A percentile compares a stretch with the other conserved stretches of the same genome.
Conservation (phyloP, 306 rosid species). For the Hippophae tibetana region DNA sequence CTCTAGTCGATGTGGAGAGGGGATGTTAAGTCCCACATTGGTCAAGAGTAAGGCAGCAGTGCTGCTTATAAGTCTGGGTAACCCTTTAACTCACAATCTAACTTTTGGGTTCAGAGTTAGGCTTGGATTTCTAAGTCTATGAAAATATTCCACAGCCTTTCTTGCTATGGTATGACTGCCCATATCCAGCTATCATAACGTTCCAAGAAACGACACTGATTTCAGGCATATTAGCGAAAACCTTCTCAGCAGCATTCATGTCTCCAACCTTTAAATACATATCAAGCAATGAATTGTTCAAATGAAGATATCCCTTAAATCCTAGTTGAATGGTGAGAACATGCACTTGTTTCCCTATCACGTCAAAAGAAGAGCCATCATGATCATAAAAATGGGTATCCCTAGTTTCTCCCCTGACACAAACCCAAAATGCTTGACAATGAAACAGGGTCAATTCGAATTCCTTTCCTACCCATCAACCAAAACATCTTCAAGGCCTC, state of each 20-base stretch:
- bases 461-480: conserved; percentile 47
- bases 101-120: too few relatives aligned
- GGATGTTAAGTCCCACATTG: too few relatives aligned
- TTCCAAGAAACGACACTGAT: conserved; percentile 62
- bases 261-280: conserved; percentile 57
- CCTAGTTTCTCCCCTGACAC: conserved; percentile 32
- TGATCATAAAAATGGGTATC: conserved; percentile 25
- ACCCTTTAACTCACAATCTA: too few relatives aligned
- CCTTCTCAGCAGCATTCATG: conserved; percentile 48
- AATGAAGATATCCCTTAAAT: conserved; percentile 52
- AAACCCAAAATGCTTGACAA: conserved; percentile 54
- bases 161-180: conserved; percentile 33
- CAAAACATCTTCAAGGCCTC: conserved; percentile 50
- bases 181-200: conserved; percentile 65
- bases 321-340: conserved; percentile 51
- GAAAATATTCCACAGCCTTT: conserved; percentile 41
- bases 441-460: conserved; percentile 52
- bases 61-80: too few relatives aligned
- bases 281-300: conserved; percentile 62
- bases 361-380: conserved; percentile 12
- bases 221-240: conserved; percentile 35
- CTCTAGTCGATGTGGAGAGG: too few relatives aligned
- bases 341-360: conserved; percentile 45
- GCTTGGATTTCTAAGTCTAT: too few relatives aligned
- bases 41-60: too few relatives aligned